Evolutionary conservation across 805 yeast species (phyloP), one percentile per base, ranked within the genome.

Genomic region (Kluyveromyces aestuarii): DNA sequence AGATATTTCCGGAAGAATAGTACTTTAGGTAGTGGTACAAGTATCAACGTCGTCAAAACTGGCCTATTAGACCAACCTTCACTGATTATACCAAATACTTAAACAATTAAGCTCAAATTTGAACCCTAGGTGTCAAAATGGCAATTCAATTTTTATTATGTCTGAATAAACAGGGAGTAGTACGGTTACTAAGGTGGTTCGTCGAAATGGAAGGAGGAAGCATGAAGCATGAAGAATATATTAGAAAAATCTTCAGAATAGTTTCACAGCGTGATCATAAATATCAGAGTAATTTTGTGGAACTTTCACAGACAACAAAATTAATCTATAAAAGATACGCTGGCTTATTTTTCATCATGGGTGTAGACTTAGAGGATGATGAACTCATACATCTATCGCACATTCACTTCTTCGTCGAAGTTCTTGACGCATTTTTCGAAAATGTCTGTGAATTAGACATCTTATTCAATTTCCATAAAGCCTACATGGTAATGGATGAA

Each of bases 381-480:
- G 97, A 89, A 60, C 75, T 93, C 50, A 78, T 82, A 47, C 86
- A 84, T 58, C 69, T 93, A 46, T 96, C 93, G 52, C 80, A 86
- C 27, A 80, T 91, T 37, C 98, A 91, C 61, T 71, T 90, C 47
- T 79, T 91, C 52, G 97, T 91, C 17, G 96, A 93, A 67, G 80
- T 88, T 8, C 70, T 91, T 48, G 98, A 91, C 64, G 73, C 81
- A 11, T 87, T 82, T 63, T 91, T 91, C 59, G 84, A 88, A 54
- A 88, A 82, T 59, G 98, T 91, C 8, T 90, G 97, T 68, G 97
- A 91, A 67, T 73, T 91, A 55, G 98, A 91, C 63, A 74, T 93
- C 49, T 95, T 93, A 18, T 93, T 90, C 72, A 88, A 89, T 66
- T 91, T 91, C 67, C 82, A 83, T 72, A 87, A 84, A 64, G 82